These are phyloP conservation scores for Cryptosporidium viatorum DNA, from an alignment of 169 alveolate species.

Conservation along the genomic window DNA sequence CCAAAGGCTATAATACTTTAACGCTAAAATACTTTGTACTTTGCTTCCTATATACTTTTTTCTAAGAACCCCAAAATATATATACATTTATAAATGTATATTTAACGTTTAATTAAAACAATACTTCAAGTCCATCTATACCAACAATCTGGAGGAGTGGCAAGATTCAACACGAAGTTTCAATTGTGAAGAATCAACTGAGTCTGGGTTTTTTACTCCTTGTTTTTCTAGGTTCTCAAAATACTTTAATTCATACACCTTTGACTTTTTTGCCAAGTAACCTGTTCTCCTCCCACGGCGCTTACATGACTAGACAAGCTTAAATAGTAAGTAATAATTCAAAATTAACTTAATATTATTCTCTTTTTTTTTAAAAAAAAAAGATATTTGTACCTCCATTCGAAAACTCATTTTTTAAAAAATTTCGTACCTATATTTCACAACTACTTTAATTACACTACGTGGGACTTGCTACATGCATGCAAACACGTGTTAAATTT, in stretches of 20 bases:
- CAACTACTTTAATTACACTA: not conserved
- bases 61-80: not conserved
- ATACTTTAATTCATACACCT: not conserved
- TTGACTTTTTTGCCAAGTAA: conserved; percentile 41
- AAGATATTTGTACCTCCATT: not conserved
- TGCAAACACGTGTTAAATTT: conserved; percentile 8
- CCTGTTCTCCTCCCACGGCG: conserved; percentile 47
- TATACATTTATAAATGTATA: not conserved
- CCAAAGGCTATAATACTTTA: not conserved
- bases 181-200: not conserved
- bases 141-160: not conserved
- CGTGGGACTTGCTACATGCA: not conserved
- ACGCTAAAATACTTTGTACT: not conserved
- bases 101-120: not conserved
- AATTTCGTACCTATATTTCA: not conserved
- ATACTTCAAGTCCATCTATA: not conserved
- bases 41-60: not conserved
- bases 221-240: not conserved
- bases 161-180: not conserved
- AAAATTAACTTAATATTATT: not conserved
- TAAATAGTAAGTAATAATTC: conserved; percentile 16
- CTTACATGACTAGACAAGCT: conserved; percentile 40
- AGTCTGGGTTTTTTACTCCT: not conserved
- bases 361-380: not conserved
- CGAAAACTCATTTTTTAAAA: too few species aligned